phyloP scores from a whole-genome alignment of 2,329 filamentous ascomycete species.

The Exophiala dermatitidis region DNA sequence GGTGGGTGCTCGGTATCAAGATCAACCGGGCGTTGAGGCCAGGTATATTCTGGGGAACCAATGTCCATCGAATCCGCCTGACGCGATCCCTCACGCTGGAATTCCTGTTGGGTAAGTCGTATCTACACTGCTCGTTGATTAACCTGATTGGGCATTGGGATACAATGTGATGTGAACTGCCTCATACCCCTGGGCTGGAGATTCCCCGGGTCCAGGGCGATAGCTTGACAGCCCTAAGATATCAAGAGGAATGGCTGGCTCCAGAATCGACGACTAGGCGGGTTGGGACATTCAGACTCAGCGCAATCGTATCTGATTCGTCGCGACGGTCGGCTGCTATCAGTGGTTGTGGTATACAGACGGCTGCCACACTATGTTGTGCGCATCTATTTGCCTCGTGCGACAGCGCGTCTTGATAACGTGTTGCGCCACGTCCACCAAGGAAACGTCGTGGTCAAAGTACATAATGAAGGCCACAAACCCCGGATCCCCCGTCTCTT shows the following conservation, averaged over 20 bases:
- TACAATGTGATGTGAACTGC: neutral
- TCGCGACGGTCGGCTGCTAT: neutral
- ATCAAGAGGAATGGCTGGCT: neutral
- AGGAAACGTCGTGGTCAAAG: neutral
- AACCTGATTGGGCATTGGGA: neutral
- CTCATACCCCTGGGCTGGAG: neutral
- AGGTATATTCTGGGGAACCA: neutral
- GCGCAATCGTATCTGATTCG: constrained; percentile 2
- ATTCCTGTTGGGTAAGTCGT: neutral
- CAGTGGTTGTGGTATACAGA: neutral
- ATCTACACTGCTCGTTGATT: neutral
- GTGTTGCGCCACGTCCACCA: neutral
- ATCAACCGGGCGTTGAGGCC: neutral
- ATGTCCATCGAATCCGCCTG: neutral
- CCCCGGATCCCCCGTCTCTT: neutral
- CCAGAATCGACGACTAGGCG: neutral
- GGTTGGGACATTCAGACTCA: neutral
- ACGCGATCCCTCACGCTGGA: neutral
- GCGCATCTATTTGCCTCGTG: neutral
- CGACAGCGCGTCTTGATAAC: neutral
- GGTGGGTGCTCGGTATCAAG: no score
- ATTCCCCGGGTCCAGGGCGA: neutral
- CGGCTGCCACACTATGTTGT: neutral
- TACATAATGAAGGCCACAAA: neutral
- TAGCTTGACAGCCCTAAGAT: neutral